Evolutionary conservation across 108 stramenopile species (phyloP).

Genomic region (Skeletonema tropicum): DNA sequence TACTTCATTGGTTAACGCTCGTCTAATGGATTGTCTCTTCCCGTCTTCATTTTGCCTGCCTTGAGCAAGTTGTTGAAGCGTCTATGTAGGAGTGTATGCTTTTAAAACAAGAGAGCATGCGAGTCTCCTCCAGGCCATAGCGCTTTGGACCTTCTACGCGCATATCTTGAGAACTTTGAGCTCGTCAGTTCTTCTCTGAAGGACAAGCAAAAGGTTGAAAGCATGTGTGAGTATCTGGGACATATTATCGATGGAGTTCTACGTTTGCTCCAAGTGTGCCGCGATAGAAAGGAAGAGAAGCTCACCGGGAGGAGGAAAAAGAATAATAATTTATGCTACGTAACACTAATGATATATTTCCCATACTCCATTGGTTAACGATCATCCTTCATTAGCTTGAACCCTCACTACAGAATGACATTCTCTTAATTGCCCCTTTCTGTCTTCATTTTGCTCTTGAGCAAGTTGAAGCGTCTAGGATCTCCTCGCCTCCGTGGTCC

Average conservation of each 20-base stretch:
- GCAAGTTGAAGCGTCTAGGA: conserved; percentile 64
- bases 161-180: conserved; percentile 45
- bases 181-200: conserved; percentile 12
- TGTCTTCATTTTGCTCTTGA: conserved; percentile 55
- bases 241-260: conserved; percentile 27
- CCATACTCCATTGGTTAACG: too few relatives aligned
- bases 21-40: too few relatives aligned
- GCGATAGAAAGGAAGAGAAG: conserved; percentile 27
- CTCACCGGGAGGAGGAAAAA: conserved; percentile 27
- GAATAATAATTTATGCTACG: too few relatives aligned
- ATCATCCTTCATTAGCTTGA: too few relatives aligned
- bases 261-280: conserved; percentile 16
- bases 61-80: too few relatives aligned
- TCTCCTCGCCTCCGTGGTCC: conserved; percentile 82
- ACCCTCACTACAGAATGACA: too few relatives aligned
- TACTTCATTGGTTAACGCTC: too few relatives aligned
- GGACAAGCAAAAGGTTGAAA: conserved; percentile 4
- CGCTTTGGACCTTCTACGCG: conserved; percentile 36
- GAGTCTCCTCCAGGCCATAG: conserved; percentile 10
- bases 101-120: conserved; percentile 8
- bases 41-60: too few relatives aligned
- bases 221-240: conserved; percentile 27
- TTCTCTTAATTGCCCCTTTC: conserved; percentile 1
- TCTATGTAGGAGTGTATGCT: too few relatives aligned
- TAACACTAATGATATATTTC: too few relatives aligned